Evolutionary conservation across 257 asterid genomes (phyloP), one percentile per base, ranked within the genome.

Genomic region (Scutellaria barbata): DNA sequence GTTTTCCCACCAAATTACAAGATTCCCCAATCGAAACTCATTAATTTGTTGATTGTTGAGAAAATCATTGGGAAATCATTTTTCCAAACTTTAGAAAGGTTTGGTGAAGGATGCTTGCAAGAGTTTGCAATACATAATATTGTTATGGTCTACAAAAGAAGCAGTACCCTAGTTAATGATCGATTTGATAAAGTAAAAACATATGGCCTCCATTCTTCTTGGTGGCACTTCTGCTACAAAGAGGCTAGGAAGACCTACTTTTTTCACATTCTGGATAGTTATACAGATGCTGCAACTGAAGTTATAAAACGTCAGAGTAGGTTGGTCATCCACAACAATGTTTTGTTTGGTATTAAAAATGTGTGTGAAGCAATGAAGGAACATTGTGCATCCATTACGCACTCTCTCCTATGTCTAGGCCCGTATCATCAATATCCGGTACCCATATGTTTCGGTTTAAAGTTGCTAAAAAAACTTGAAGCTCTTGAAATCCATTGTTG

Each of bases 191-290:
- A 0, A 13, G 3, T 14, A 59, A 59, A 14, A 59, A 7, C 13
- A 0, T 59, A 47, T 9, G 35, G 16, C n/a, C 67, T 61, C 35
- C 67, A 61, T 61, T 39, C 67, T 39, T 61, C 67, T 1, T 61
- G 67, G 67, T 61, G 51, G 67, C 10, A 61, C 35, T 61, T 61
- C 1, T 61, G 67, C 33, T 30, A 40, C 20, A 39, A 10, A 16
- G 67, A 61, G 40, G 67, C 50, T 17, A 8, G 35, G 51, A 61
- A 8, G 9, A 61, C 5, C 16, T 8, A 16, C 16, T 39, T 14
- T 1, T 61, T 39, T 39, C 3, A 61, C 35, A 25, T 61, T 5
- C 16, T 61, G 5, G 48, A 16, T 40, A 6, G 67, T 5, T 3
- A 4, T 10, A 35, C 39, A 4, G 67, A 61, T 11, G 10, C 8